Evolutionary conservation across 2,329 filamentous ascomycete genomes (phyloP).

Genomic region (Emergomyces orientalis): DNA sequence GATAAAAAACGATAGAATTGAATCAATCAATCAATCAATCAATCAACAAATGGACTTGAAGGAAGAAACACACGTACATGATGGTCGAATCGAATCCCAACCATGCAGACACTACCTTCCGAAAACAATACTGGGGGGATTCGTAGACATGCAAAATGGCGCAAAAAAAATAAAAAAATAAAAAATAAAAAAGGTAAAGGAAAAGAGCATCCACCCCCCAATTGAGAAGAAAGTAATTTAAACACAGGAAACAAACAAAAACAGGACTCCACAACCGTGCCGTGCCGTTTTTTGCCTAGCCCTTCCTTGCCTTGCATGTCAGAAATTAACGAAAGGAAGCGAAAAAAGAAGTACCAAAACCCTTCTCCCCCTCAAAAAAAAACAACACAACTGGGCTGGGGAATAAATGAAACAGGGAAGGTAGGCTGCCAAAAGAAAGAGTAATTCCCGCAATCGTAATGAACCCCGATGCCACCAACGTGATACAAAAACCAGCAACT

Average conservation of each 20-base stretch:
- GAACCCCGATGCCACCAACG: not conserved
- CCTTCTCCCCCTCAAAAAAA: not conserved
- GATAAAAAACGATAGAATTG: too few species aligned
- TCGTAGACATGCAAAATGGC: not conserved
- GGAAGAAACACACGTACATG: too few species aligned
- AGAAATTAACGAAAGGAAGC: not conserved
- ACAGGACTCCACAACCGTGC: not conserved
- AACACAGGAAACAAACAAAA: too few species aligned
- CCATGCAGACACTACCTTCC: too few species aligned
- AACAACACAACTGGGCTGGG: too few species aligned
- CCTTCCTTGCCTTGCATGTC: not conserved
- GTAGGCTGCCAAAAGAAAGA: not conserved
- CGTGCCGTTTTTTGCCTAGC: not conserved
- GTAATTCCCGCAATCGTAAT: not conserved
- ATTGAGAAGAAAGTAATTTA: too few species aligned
- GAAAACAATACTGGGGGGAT: too few species aligned
- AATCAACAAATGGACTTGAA: too few species aligned
- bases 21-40: too few species aligned
- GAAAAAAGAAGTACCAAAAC: not conserved
- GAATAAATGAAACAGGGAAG: not conserved
- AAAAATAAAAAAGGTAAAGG: too few species aligned
- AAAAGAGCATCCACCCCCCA: too few species aligned
- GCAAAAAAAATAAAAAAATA: not conserved
- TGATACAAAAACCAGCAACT: not conserved
- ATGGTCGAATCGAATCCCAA: too few species aligned